Evolutionary conservation across 2,329 filamentous ascomycete genomes (phyloP).

Genomic region (Pyrenochaeta sp.): DNA sequence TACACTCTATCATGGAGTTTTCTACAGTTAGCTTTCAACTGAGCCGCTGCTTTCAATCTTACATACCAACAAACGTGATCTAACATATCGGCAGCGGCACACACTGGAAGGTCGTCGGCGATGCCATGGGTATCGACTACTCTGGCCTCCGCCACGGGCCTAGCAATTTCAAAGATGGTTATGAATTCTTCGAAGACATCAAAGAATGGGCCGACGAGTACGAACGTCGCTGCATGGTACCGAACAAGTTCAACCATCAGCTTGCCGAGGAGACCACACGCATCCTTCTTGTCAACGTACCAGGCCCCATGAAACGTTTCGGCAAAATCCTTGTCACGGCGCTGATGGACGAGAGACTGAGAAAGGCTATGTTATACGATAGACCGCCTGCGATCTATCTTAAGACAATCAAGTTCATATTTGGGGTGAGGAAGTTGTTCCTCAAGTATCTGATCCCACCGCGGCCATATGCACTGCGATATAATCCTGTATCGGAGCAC

Average conservation of each 20-base stretch:
- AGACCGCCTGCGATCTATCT: slow-evolving; percentile 49
- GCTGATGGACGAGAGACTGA: slow-evolving; percentile 70
- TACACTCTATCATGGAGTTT: neutral
- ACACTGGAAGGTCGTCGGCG: slow-evolving; percentile 76
- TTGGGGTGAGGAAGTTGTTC: slow-evolving; percentile 63
- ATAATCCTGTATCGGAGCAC: slow-evolving; percentile 51
- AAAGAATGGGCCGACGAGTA: slow-evolving; percentile 63
- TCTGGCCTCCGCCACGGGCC: slow-evolving; percentile 53
- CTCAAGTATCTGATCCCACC: slow-evolving; percentile 69
- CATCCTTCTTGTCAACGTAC: slow-evolving; percentile 67
- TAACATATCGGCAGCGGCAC: slow-evolving; percentile 54
- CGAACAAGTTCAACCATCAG: slow-evolving; percentile 46
- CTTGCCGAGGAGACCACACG: slow-evolving; percentile 67
- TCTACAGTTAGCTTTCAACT: neutral
- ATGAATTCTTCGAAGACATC: slow-evolving; percentile 63
- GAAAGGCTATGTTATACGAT: slow-evolving; percentile 65
- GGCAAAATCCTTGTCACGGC: slow-evolving; percentile 63
- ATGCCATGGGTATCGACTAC: slow-evolving; percentile 71
- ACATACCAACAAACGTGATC: neutral
- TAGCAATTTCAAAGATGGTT: slow-evolving; percentile 55
- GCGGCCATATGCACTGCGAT: slow-evolving; percentile 50
- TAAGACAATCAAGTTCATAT: slow-evolving; percentile 55
- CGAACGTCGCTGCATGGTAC: slow-evolving; percentile 67
- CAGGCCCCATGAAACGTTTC: slow-evolving; percentile 54
- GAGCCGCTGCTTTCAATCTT: neutral